These are phyloP conservation scores for Nicotiana sylvestris DNA, from an alignment of 257 asterid genomes.

Conservation along the genomic window DNA sequence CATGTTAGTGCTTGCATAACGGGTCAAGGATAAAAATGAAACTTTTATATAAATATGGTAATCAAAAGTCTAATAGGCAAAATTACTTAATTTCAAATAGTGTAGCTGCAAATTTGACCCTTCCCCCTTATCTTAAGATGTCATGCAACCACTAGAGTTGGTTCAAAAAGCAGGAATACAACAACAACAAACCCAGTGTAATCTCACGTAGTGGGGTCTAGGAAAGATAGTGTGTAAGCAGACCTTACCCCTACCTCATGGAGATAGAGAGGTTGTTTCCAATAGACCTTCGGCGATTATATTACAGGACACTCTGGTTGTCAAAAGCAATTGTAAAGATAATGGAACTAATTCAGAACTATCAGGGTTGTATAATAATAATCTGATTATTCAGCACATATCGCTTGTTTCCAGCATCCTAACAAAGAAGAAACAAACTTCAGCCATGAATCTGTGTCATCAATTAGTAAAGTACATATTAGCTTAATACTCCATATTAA, in stretches of 20 bases:
- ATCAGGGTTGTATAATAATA: not conserved
- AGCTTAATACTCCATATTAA: not conserved
- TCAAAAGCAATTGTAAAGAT: not conserved
- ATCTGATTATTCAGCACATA: not conserved
- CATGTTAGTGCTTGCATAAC: no score
- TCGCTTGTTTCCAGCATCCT: not conserved
- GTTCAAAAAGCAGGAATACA: not conserved
- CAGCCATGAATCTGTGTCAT: not conserved
- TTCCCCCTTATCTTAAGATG: not conserved
- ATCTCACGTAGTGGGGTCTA: no score
- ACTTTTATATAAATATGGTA: no score
- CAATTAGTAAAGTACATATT: not conserved
- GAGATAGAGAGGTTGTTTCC: no score
- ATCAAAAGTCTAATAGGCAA: no score
- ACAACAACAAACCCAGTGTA: no score
- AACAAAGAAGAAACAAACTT: slow-evolving; percentile 1
- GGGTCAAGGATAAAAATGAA: no score
- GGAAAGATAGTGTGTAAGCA: no score
- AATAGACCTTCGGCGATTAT: no score
- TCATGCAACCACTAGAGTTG: not conserved
- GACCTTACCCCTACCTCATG: no score
- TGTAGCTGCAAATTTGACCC: no score
- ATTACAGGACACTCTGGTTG: not conserved
- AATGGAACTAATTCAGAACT: not conserved
- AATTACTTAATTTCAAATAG: no score